Evolutionary conservation across 2,329 filamentous ascomycete genomes (phyloP), one percentile per base, ranked within the genome.

Genomic region (Monilinia polystroma): DNA sequence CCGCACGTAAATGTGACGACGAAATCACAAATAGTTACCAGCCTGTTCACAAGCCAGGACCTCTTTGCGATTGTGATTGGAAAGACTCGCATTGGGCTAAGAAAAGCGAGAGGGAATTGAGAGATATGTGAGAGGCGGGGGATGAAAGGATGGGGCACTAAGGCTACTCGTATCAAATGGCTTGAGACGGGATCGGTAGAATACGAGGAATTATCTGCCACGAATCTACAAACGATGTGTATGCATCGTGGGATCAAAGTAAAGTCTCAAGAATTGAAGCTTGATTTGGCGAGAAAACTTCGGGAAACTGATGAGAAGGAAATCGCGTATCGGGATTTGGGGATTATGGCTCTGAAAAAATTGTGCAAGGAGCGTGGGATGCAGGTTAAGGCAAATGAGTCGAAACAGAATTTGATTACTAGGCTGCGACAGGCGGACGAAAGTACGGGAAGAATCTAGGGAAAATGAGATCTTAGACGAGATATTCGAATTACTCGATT

Each of bases 1-100:
- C 41, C 3, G 11, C 63, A 5, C 3, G 0, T 5, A n/a, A 29
- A 6, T 29, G 52, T 7, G 54, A 38, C 18, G 52, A 35, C 23
- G 49, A 67, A 35, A 18, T 35, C 18, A 14, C 62, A 66, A 51
- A 52, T 7, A 67, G 23, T 41, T 49, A 38, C 18, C 32, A 63
- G 38, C 57, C 32, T 14, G 7, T 29, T 7, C 26, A 29, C 26
- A 26, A 59, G 29, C 12, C 41, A 18, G 43, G 29, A 23, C 58
- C 63, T 1, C 23, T 66, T 1, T 72, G 70, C 29, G 64, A 69
- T 23, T 73, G 71, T 45, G 54, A 72, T 43, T 70, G 68, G 68
- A 68, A 68, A 18, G 49, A 69, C 14, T 73, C 71, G 0, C 71
- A 68, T 12, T 73, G 72, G 72, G 71, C 72, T 0, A 54, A 38